Percentiles rank a stretch among this genome's conserved stretches.
These are phyloP conservation scores for Ogataea ramenticola DNA, from an alignment of 805 yeast genomes.

Conservation along the genomic window DNA sequence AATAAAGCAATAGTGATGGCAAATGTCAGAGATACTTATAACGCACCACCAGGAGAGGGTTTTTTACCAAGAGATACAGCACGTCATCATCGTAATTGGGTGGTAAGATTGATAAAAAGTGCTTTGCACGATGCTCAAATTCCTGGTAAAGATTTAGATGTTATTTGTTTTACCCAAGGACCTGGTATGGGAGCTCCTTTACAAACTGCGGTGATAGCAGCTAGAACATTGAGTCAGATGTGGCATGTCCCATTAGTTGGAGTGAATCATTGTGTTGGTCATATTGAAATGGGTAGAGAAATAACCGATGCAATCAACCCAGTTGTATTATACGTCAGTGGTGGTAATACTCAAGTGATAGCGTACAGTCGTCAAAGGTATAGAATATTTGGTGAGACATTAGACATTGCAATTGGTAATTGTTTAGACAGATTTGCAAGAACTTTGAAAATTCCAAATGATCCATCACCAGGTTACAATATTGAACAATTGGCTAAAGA, in stretches of 20 bases:
- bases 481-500: slow-evolving; percentile 88
- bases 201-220: slow-evolving; percentile 87
- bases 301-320: slow-evolving; percentile 98
- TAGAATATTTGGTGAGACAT: slow-evolving; percentile 97
- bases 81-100: slow-evolving; percentile 94
- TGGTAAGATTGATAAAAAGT: slow-evolving; percentile 60
- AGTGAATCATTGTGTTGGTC: slow-evolving; percentile 96
- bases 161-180: slow-evolving; percentile 92
- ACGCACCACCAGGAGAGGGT: slow-evolving; percentile 98
- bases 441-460: slow-evolving; percentile 78
- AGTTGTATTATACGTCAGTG: slow-evolving; percentile 93
- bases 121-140: slow-evolving; percentile 61
- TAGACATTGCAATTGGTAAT: slow-evolving; percentile 96
- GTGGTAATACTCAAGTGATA: slow-evolving; percentile 97
- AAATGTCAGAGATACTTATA: slow-evolving; percentile 91
- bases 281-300: slow-evolving; percentile 98
- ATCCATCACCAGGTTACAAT: slow-evolving; percentile 96
- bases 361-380: slow-evolving; percentile 92
- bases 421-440: slow-evolving; percentile 95
- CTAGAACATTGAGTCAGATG: slow-evolving; percentile 72
- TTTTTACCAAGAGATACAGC: slow-evolving; percentile 96
- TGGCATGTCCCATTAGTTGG: slow-evolving; percentile 87
- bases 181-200: slow-evolving; percentile 99
- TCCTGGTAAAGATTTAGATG: slow-evolving; percentile 46
- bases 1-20: slow-evolving; percentile 73